Percentiles rank a stretch among this genome's conserved stretches.
phyloP scores from a whole-genome alignment of 441 rosid species.

The Populus hybrid region DNA sequence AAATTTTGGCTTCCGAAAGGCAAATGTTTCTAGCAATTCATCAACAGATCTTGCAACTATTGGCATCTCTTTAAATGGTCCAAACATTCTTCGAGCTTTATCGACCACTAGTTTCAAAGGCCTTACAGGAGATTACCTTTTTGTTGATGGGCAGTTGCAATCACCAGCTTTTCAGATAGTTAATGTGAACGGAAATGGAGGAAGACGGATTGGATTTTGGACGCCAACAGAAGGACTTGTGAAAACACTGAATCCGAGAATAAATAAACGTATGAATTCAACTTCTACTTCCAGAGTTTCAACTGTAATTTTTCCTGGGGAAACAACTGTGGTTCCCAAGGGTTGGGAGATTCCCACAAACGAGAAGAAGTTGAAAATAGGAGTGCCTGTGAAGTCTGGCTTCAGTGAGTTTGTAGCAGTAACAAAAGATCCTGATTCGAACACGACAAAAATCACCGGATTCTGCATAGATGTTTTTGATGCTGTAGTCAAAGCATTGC shows the following conservation, averaged over 20 bases:
- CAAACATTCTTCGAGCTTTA: constrained; percentile 29
- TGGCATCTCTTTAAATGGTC: constrained; percentile 48
- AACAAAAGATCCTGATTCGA: constrained; percentile 19
- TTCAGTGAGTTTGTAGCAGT: constrained; percentile 39
- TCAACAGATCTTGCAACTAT: constrained; percentile 33
- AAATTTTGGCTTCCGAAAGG: constrained; percentile 19
- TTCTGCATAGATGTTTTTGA: constrained; percentile 51
- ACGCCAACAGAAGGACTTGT: constrained; percentile 30
- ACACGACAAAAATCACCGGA: constrained; percentile 19
- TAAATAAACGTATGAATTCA: constrained; percentile 5
- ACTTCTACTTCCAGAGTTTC: constrained; percentile 35
- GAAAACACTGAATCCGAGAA: constrained; percentile 12
- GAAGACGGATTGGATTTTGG: constrained; percentile 53
- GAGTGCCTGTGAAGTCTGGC: constrained; percentile 45
- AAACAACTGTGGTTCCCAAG: constrained; percentile 31
- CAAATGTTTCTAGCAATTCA: background rate
- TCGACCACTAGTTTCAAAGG: constrained; percentile 35
- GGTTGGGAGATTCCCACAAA: constrained; percentile 59
- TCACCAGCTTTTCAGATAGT: constrained; percentile 36
- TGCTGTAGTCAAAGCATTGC: constrained; percentile 36
- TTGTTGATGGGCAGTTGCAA: constrained; percentile 38
- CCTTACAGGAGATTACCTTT: constrained; percentile 41
- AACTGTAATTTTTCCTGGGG: constrained; percentile 58
- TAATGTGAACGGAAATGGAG: constrained; percentile 37
- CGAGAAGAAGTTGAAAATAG: constrained; percentile 40